Evolutionary conservation across 805 yeast species (phyloP).

Genomic region (Ogataea thermomethanolica): DNA sequence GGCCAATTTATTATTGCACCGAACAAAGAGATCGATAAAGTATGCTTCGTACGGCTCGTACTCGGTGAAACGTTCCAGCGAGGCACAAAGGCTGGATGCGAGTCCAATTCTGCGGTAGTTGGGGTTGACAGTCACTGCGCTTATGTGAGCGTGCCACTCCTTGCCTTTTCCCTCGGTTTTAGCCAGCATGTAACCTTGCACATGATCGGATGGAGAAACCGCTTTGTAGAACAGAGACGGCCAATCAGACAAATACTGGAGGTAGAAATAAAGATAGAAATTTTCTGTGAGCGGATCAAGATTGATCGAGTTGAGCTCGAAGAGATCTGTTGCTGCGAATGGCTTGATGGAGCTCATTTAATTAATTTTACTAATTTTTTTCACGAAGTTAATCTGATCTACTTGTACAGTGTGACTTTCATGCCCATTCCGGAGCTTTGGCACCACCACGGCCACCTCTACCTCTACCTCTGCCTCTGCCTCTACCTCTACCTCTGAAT

Average conservation of each 20-base stretch:
- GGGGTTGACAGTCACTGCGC: conserved; percentile 89
- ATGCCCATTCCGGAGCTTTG: conserved; percentile 30
- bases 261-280: conserved; percentile 78
- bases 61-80: conserved; percentile 70
- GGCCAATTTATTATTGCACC: conserved; percentile 79
- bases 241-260: conserved; percentile 81
- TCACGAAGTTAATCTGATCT: neutral
- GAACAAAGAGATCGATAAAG: conserved; percentile 88
- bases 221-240: conserved; percentile 86
- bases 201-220: conserved; percentile 29
- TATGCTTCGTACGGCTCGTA: conserved; percentile 71
- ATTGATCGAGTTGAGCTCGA: conserved; percentile 69
- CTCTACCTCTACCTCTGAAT: conserved; percentile 47
- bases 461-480: conserved; percentile 35
- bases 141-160: conserved; percentile 96
- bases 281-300: conserved; percentile 90
- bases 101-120: conserved; percentile 81
- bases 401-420: conserved; percentile 4
- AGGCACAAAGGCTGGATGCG: conserved; percentile 74
- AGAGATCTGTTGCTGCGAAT: conserved; percentile 81
- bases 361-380: neutral
- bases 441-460: conserved; percentile 28
- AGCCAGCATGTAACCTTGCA: conserved; percentile 88
- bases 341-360: conserved; percentile 85
- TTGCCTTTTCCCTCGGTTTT: conserved; percentile 83